Evolutionary conservation across 2,329 filamentous ascomycete genomes (phyloP).

Genomic region (Epicoccum nigrum): DNA sequence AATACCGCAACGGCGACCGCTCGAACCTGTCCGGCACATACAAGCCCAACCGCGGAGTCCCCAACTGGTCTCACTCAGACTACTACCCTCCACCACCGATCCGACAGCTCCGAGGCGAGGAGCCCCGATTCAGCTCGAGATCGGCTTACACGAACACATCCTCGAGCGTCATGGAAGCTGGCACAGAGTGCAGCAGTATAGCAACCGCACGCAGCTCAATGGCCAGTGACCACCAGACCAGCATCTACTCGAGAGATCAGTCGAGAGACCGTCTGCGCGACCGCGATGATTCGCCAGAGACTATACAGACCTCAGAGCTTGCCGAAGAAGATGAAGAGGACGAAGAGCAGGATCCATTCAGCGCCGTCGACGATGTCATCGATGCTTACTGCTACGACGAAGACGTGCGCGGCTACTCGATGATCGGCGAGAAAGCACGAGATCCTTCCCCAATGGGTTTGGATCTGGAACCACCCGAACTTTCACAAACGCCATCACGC

Average conservation of each 20-base stretch:
- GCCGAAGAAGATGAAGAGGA: constrained; percentile 30
- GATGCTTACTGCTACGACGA: constrained; percentile 65
- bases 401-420: constrained; percentile 24
- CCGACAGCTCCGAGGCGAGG: constrained; percentile 44
- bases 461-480: constrained; percentile 32
- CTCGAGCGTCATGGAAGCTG: constrained; percentile 63
- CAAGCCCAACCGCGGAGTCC: constrained; percentile 45
- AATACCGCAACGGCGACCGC: constrained; percentile 35
- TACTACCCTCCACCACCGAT: constrained; percentile 33
- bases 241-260: constrained; percentile 53
- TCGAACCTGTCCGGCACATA: constrained; percentile 44
- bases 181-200: constrained; percentile 84
- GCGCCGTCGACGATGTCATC: constrained; percentile 64
- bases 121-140: constrained; percentile 63
- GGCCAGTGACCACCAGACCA: constrained; percentile 57
- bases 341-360: constrained; percentile 47
- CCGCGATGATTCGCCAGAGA: constrained; percentile 41
- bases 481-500: constrained; percentile 37
- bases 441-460: constrained; percentile 24
- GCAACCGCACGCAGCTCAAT: constrained; percentile 79
- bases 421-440: constrained; percentile 11
- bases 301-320: constrained; percentile 29
- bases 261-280: constrained; percentile 34
- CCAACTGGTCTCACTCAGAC: constrained; percentile 45
- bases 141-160: constrained; percentile 64